Evolutionary conservation across 805 yeast genomes (phyloP).

Genomic region (Hanseniaspora lindneri): DNA sequence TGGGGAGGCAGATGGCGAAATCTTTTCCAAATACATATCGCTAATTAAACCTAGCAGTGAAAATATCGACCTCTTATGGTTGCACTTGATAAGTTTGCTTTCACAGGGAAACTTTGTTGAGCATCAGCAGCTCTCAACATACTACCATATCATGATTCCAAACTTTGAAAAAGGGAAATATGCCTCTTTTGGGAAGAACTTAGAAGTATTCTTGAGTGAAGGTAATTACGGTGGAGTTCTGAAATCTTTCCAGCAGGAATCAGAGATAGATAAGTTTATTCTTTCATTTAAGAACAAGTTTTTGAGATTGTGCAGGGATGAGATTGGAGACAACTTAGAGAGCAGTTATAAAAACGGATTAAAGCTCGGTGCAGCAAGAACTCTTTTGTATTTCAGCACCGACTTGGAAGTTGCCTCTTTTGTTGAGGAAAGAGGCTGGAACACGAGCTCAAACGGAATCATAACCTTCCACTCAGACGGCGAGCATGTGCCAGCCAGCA

Average conservation of each 20-base stretch:
- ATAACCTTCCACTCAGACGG: conserved; percentile 31
- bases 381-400: conserved; percentile 55
- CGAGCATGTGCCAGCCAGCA: conserved; percentile 23
- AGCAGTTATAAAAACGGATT: conserved; percentile 54
- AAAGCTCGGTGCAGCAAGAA: conserved; percentile 74
- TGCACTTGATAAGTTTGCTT: conserved; percentile 63
- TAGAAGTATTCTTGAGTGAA: conserved; percentile 91
- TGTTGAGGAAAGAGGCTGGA: conserved; percentile 49
- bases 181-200: conserved; percentile 70
- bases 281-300: conserved; percentile 59
- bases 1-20: conserved; percentile 51
- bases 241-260: conserved; percentile 43
- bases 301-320: conserved; percentile 67
- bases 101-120: conserved; percentile 52
- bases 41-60: conserved; percentile 38
- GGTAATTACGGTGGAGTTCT: conserved; percentile 91
- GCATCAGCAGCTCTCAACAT: conserved; percentile 38
- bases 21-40: conserved; percentile 54
- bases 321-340: conserved; percentile 75
- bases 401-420: conserved; percentile 46
- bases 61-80: conserved; percentile 19
- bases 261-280: conserved; percentile 55
- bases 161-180: conserved; percentile 52
- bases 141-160: conserved; percentile 69
- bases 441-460: conserved; percentile 40